These are phyloP conservation scores for Vitis amurensis DNA, from an alignment of 164 flowering plant genomes.

Conservation along the genomic window DNA sequence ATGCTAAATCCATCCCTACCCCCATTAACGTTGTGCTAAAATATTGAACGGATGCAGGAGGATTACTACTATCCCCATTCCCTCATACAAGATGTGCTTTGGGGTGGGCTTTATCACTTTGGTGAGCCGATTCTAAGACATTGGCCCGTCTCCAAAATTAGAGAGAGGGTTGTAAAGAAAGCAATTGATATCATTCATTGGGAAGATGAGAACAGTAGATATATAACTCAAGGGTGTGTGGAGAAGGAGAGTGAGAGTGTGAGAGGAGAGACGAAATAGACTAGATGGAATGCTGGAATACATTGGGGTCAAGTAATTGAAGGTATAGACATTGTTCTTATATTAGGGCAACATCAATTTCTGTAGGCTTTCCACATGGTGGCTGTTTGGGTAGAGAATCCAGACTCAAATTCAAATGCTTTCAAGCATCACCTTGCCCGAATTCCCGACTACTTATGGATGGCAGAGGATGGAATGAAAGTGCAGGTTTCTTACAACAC, in stretches of 20 bases:
- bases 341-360: no score
- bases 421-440: conserved; percentile 53
- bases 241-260: conserved; percentile 19
- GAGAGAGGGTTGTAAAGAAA: conserved; percentile 35
- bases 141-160: conserved; percentile 43
- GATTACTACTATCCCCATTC: conserved; percentile 44
- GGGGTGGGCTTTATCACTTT: conserved; percentile 36
- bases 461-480: conserved; percentile 56
- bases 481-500: conserved; percentile 28
- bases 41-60: conserved; percentile 22
- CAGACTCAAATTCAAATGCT: conserved; percentile 27
- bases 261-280: no score
- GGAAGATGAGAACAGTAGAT: conserved; percentile 50
- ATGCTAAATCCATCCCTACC: no score
- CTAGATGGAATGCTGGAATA: no score
- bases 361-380: conserved; percentile 45
- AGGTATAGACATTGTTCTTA: no score
- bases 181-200: conserved; percentile 44
- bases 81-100: conserved; percentile 34
- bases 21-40: no score
- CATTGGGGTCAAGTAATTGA: no score
- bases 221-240: conserved; percentile 43
- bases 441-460: conserved; percentile 48
- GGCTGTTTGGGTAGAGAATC: conserved; percentile 56
- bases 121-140: conserved; percentile 38